Percentiles rank a stretch among this genome's conserved stretches.
phyloP scores from a whole-genome alignment of 257 asterid genomes.

The Gentiana macrophylla region DNA sequence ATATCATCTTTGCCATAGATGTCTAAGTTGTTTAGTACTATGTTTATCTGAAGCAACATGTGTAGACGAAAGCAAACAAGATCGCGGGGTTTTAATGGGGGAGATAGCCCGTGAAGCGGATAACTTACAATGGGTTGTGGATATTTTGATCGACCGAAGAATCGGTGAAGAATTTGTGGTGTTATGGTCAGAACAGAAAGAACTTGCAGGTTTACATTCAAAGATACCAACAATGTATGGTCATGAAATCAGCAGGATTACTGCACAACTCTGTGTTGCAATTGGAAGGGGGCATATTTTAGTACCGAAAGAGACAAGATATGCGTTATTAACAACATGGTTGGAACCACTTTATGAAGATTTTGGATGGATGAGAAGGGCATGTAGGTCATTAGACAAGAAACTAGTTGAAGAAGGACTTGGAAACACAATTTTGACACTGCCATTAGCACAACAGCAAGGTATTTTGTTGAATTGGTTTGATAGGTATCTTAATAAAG shows the following conservation, averaged over 20 bases:
- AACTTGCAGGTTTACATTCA: constrained; percentile 70
- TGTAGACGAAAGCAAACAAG: constrained; percentile 44
- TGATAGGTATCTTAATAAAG: constrained; percentile 62
- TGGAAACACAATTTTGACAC: constrained; percentile 65
- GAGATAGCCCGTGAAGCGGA: constrained; percentile 86
- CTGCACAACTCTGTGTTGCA: constrained; percentile 77
- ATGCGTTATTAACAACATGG: constrained; percentile 65
- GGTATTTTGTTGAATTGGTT: constrained; percentile 64
- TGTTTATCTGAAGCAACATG: constrained; percentile 59
- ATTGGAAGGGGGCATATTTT: constrained; percentile 68
- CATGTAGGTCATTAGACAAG: constrained; percentile 58
- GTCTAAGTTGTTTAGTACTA: constrained; percentile 61
- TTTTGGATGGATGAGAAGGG: constrained; percentile 79
- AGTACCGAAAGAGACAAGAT: constrained; percentile 58
- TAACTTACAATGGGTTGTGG: constrained; percentile 79
- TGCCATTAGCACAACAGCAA: constrained; percentile 71
- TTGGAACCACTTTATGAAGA: constrained; percentile 83
- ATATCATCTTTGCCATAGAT: constrained; percentile 66
- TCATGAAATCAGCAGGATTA: constrained; percentile 77
- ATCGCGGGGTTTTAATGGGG: constrained; percentile 72
- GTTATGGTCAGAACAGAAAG: constrained; percentile 87
- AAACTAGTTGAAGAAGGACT: constrained; percentile 76
- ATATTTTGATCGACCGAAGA: constrained; percentile 52
- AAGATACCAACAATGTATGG: constrained; percentile 71
- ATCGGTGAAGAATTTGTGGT: constrained; percentile 72